Conservation (phyloP, 2,329 filamentous ascomycete species). For the Fusarium nanum region DNA sequence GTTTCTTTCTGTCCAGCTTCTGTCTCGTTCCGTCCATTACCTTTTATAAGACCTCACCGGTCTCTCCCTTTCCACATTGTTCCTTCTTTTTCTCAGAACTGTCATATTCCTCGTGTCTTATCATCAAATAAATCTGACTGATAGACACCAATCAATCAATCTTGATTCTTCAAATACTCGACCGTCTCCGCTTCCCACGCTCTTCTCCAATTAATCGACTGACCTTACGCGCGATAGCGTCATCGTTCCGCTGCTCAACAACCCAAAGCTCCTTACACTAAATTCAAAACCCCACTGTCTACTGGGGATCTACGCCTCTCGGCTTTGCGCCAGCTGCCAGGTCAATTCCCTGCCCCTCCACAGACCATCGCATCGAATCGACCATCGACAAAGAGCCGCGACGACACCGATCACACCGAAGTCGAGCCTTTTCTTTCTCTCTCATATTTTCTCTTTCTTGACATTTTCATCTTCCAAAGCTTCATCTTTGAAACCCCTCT, state of each 20-base stretch:
- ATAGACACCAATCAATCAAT: constrained; percentile 13
- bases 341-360: constrained; percentile 46
- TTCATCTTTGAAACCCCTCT: not conserved
- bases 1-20: constrained; percentile 22
- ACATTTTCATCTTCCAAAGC: not conserved
- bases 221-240: constrained; percentile 46
- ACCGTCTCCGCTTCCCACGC: constrained; percentile 26
- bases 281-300: constrained; percentile 41
- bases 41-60: constrained; percentile 16
- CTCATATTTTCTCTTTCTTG: constrained; percentile 4
- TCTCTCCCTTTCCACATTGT: constrained; percentile 1
- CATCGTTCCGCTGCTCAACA: constrained; percentile 41
- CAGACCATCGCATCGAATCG: constrained; percentile 35
- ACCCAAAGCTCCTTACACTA: constrained; percentile 44
- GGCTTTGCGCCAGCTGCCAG: constrained; percentile 38
- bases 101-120: not conserved
- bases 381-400: constrained; percentile 35
- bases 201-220: constrained; percentile 45
- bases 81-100: not conserved
- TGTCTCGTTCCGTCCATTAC: constrained; percentile 14
- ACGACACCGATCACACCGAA: constrained; percentile 22
- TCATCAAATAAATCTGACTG: constrained; percentile 3
- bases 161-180: constrained; percentile 25
- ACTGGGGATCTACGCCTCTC: constrained; percentile 43
- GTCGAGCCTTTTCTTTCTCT: constrained; percentile 14